These are phyloP conservation scores for Eucalyptus lansdowneana DNA, from an alignment of 345 rosid genomes.

Conservation along the genomic window DNA sequence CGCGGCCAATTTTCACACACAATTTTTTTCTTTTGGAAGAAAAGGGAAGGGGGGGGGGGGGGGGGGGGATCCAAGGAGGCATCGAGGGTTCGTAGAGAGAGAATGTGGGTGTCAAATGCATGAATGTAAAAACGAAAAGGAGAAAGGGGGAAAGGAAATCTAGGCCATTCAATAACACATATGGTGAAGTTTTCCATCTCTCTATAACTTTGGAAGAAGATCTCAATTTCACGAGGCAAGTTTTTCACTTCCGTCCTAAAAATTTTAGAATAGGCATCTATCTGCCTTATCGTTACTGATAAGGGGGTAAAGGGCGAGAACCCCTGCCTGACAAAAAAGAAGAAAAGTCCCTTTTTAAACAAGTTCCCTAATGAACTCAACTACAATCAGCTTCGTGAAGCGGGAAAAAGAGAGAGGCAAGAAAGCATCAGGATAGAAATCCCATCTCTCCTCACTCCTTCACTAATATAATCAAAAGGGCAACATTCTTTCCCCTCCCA, in stretches of 20 bases:
- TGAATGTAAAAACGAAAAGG: background rate
- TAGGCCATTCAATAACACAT: background rate
- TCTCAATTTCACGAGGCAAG: background rate
- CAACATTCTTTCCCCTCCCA: background rate
- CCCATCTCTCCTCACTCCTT: background rate
- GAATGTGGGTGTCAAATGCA: background rate
- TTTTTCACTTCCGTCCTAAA: background rate
- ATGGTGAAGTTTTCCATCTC: background rate
- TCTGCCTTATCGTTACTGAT: background rate
- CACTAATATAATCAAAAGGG: background rate
- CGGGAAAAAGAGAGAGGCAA: background rate
- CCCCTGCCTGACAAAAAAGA: background rate
- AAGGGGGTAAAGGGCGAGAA: no score
- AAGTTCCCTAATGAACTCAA: background rate
- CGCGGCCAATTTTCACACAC: background rate
- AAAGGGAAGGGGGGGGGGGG: fast-evolving
- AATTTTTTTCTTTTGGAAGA: no score
- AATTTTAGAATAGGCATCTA: background rate
- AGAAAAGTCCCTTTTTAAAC: background rate
- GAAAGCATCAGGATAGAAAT: background rate
- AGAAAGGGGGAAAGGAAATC: background rate
- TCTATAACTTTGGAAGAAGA: background rate
- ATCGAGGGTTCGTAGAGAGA: background rate
- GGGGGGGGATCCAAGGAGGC: no score
- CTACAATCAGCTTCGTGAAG: background rate